Percentiles rank a stretch among this genome's conserved stretches.
Evolutionary conservation across 73 alveolate species (phyloP).

Genomic region (Paramecium sonneborni): DNA sequence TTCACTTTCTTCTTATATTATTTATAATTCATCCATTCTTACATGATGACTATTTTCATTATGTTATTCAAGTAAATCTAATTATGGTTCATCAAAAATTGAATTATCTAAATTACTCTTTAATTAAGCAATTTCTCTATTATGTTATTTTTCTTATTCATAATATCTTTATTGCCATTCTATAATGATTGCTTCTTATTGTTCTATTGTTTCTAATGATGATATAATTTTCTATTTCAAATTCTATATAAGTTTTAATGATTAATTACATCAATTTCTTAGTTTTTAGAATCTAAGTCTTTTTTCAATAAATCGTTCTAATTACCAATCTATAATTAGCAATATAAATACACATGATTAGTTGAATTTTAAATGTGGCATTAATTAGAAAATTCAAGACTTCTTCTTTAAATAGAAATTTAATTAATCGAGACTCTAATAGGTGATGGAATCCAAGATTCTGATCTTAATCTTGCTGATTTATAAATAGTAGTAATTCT

Average conservation of each 20-base stretch:
- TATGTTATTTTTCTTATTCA: neutral
- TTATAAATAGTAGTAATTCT: neutral
- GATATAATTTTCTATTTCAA: neutral
- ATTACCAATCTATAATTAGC: neutral
- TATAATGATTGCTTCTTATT: neutral
- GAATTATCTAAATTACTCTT: constrained; percentile 16
- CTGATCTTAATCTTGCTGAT: constrained; percentile 1
- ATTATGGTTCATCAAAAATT: neutral
- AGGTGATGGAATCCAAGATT: constrained; percentile 28
- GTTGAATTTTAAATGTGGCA: neutral
- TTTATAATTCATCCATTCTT: neutral
- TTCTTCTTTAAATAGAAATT: neutral
- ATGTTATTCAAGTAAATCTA: neutral
- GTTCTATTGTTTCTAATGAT: neutral
- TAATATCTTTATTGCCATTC: neutral
- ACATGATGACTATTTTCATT: neutral
- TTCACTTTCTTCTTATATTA: constrained; percentile 1
- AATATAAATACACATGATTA: constrained; percentile 12
- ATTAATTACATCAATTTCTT: neutral
- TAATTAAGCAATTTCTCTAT: constrained; percentile 1
- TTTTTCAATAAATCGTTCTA: neutral
- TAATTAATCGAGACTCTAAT: neutral
- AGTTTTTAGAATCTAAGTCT: neutral
- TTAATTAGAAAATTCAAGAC: neutral
- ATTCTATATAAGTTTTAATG: neutral